Evolutionary conservation across 2,329 filamentous ascomycete genomes (phyloP), one percentile per base, ranked within the genome.

Genomic region (Claviceps humidiphila): DNA sequence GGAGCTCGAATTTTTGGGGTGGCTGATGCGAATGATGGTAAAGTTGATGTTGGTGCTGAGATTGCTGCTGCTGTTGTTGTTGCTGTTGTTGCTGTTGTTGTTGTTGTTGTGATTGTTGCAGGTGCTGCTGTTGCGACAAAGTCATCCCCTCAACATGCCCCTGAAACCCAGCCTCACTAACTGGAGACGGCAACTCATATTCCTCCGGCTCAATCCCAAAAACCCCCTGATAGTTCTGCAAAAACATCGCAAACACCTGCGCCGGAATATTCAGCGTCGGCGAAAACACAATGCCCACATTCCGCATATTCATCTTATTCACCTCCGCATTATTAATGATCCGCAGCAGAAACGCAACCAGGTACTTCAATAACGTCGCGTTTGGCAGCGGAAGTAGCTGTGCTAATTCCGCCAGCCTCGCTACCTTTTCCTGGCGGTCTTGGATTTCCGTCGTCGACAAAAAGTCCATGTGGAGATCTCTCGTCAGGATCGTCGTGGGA

Each of bases 221-320:
- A 47, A 98, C 91, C 43, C 77, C 79, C 56, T 86, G 78, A 63
- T 89, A 96, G 62, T 97, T 90, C 57, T 93, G 90, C 53, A 98
- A 75, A 67, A 98, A 93, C 66, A 94, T 78, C 3, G 90, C 89
- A 65, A 98, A 96, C 11, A 98, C 85, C 0, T 91, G 90, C 0
- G 89, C 89, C 0, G 93, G 91, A 44, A 98, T 95, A 66, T 97
- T 97, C 51, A 98, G 77, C 0, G 93, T 97, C 0, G 93, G 93
- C 16, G 93, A 95, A 67, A 98, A 98, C 53, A 98, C 91, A 60
- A 98, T 97, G 57, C 93, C 91, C 51, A 98, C 88, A 63, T 98
- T 98, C 58, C 91, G 84, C 51, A 96, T 87, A 11, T 87, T 96
- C 93, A 98, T 98, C 75, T 96, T 97, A 73, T 98, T 98, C 56